A percentile compares a stretch with the other conserved stretches of the same genome.
phyloP scores from a whole-genome alignment of 208 protist species.

The Wallacemonas sp. region DNA sequence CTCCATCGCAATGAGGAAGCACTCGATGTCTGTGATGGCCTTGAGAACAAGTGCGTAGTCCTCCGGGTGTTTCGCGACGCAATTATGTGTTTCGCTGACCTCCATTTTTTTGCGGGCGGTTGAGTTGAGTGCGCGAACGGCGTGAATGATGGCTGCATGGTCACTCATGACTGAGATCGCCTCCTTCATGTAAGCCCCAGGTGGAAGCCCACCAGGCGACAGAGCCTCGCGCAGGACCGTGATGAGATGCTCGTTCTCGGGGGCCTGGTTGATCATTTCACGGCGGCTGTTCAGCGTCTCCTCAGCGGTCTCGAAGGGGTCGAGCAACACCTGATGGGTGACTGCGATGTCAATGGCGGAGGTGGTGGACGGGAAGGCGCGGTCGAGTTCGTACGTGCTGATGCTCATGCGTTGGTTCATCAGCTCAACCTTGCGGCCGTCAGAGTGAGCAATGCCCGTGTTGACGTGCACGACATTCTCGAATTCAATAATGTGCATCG shows the following conservation, averaged over 20 bases:
- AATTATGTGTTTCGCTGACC: slow-evolving; percentile 55
- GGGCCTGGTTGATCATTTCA: slow-evolving; percentile 45
- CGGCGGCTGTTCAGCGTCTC: slow-evolving; percentile 61
- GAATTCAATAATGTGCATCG: slow-evolving; percentile 66
- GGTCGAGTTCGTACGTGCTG: slow-evolving; percentile 71
- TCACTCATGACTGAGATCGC: slow-evolving; percentile 66
- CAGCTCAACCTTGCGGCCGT: slow-evolving; percentile 39
- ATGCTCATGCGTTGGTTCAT: slow-evolving; percentile 74
- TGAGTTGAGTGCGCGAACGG: slow-evolving; percentile 41
- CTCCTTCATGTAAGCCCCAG: slow-evolving; percentile 85
- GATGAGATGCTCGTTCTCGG: slow-evolving; percentile 62
- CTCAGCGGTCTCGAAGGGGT: slow-evolving; percentile 73
- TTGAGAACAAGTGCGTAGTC: slow-evolving; percentile 89
- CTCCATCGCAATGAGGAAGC: slow-evolving; percentile 69
- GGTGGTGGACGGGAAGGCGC: slow-evolving; percentile 81
- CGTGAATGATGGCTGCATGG: slow-evolving; percentile 53
- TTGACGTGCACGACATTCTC: slow-evolving; percentile 52
- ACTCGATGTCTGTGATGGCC: slow-evolving; percentile 86
- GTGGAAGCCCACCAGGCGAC: slow-evolving; percentile 63
- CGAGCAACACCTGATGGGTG: slow-evolving; percentile 46
- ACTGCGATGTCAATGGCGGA: slow-evolving; percentile 68
- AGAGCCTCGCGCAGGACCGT: slow-evolving; percentile 50
- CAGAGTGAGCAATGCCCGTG: slow-evolving; percentile 14
- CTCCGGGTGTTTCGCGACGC: slow-evolving; percentile 54
- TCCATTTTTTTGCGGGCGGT: slow-evolving; percentile 52